Evolutionary conservation across 305 asterid genomes (phyloP), one percentile per base, ranked within the genome.

Genomic region (Fraxinus platypoda): DNA sequence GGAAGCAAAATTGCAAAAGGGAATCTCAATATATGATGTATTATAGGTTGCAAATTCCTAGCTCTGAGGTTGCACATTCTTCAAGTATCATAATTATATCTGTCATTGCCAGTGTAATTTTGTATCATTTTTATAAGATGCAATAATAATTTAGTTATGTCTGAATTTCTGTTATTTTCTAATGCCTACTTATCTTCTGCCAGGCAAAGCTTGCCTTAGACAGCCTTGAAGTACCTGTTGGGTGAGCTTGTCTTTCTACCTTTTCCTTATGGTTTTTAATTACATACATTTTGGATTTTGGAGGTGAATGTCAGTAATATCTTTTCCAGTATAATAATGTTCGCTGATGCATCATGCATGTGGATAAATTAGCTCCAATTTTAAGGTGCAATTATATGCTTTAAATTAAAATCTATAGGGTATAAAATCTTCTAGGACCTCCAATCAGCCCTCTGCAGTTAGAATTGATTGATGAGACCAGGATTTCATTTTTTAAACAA

Each of bases 211-310:
- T 87, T 80, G 97, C 98, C 12, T 30, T 92, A 84, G 91, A 87
- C 66, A 87, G 84, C 84, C 96, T 91, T 80, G 98, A 95, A 90
- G 98, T 92, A 71, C 98, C 98, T 23, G 94, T 95, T 34, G 98
- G 92, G 97, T 92, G 83, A 83, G 87, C 66, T 84, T 81, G 82
- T 77, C 80, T 41, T n/a, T 77, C 41, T 43, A 34, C 37, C 19
- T 8, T 37, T 62, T 76, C 62, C 72, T 74, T 35, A 73, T 80
- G 13, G 0, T 28, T 68, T 77, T 75, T 72, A 34, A 30, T 38
- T 33, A 23, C 81, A 28, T 52, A 49, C 71, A 7, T 82, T 73
- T 73, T 66, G 28, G 46, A 72, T 28, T 78, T 71, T 13, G 34
- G 70, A 23, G 80, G 37, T 77, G 71, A 85, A 79, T 80, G 23